A percentile compares a stretch with the other conserved stretches of the same genome.
Conservation (phyloP, 164 flowering plant species). For the Annona squamosa region DNA sequence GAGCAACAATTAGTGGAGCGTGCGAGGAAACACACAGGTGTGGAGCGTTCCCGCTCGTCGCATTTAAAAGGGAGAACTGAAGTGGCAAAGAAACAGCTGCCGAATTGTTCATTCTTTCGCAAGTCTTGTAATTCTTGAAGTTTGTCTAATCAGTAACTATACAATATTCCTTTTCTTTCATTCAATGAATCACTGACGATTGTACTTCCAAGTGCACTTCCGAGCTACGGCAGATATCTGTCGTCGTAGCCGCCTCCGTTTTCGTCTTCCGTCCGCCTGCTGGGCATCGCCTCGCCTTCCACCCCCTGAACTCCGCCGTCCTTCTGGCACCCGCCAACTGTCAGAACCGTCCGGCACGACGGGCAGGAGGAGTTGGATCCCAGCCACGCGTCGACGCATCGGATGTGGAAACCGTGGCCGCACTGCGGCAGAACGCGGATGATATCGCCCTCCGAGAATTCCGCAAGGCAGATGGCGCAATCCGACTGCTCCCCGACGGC, state of each 20-base stretch:
- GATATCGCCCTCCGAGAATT: conserved; percentile 68
- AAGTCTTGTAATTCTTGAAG: too few relatives aligned
- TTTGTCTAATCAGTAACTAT: too few relatives aligned
- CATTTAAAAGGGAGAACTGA: too few relatives aligned
- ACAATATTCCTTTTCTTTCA: too few relatives aligned
- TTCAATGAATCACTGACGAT: too few relatives aligned
- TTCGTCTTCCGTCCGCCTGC: conserved; percentile 25
- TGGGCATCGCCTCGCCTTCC: conserved; percentile 15
- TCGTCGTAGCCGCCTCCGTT: not conserved
- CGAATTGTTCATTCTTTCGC: too few relatives aligned
- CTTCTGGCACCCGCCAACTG: conserved; percentile 43
- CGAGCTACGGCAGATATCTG: conserved; percentile 45
- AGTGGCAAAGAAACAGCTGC: too few relatives aligned
- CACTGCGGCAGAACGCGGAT: conserved; percentile 79
- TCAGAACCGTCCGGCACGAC: conserved; percentile 66
- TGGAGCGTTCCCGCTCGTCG: too few relatives aligned
- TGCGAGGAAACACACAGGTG: too few relatives aligned
- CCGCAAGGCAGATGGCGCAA: conserved; percentile 82
- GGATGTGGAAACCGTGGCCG: conserved; percentile 74
- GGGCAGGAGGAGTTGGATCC: conserved; percentile 83
- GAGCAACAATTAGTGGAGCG: too few relatives aligned
- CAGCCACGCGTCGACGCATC: conserved; percentile 80
- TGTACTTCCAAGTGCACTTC: too few relatives aligned
- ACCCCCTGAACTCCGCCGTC: conserved; percentile 42
- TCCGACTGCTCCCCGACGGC: conserved; percentile 36